Evolutionary conservation across 352 stramenopile species (phyloP).

Genomic region (Globisporangium spinosum): DNA sequence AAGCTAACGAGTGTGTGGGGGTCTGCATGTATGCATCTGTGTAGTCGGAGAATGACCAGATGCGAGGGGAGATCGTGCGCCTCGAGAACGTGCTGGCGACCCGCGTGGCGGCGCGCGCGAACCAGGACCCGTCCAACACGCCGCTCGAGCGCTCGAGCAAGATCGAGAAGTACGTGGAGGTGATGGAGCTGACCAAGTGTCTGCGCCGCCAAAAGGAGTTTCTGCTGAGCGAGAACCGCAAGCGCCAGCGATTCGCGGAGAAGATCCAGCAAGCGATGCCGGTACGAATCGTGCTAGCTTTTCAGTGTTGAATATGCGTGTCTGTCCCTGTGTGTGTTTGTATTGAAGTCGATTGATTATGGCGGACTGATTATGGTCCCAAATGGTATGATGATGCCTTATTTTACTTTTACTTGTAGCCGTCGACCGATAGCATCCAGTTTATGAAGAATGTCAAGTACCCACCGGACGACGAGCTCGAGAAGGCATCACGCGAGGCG

Average conservation of each 20-base stretch:
- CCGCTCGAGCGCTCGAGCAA: constrained; percentile 76
- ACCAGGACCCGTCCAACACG: constrained; percentile 63
- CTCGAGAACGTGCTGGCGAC: constrained; percentile 72
- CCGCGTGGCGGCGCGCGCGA: constrained; percentile 66
- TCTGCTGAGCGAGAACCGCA: constrained; percentile 81
- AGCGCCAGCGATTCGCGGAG: constrained; percentile 81
- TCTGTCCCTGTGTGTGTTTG: neutral
- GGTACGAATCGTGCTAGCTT: constrained; percentile 24
- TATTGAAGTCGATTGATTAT: neutral
- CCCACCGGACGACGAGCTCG: constrained; percentile 67
- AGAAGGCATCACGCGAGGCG: constrained; percentile 70
- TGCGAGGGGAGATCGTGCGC: constrained; percentile 73
- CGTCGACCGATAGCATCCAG: constrained; percentile 81
- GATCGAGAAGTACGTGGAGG: constrained; percentile 86
- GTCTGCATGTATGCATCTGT: neutral
- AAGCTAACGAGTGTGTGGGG: neutral
- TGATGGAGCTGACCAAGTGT: constrained; percentile 87
- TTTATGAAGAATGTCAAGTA: constrained; percentile 89
- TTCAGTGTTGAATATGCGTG: neutral
- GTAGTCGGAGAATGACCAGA: constrained; percentile 74
- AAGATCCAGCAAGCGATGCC: constrained; percentile 87
- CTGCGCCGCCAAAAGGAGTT: constrained; percentile 84
- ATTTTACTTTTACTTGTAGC: constrained; percentile 24
- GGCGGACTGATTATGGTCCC: neutral
- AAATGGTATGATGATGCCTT: constrained; percentile 9